Base-by-base conservation (phyloP, 1,284 basidiomycete species). In the Phenoliferia sp. region DNA sequence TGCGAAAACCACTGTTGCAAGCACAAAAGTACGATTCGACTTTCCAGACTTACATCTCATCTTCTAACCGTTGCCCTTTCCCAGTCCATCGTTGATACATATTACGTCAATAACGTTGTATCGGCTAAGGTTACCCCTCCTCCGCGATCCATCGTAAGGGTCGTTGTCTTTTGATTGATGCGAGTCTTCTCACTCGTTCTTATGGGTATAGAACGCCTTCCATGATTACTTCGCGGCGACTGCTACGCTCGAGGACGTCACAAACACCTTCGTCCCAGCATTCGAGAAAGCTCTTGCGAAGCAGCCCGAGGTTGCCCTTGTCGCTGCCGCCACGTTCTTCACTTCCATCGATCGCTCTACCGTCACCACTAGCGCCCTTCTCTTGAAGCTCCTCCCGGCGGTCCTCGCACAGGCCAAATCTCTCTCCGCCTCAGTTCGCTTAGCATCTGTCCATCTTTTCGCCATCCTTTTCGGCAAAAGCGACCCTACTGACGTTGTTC, bases 371-470 rank as follows among this genome's bases (percentile, higher is more conserved):
- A 82, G 85, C 1, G 84, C 88, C 55, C 80, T 85, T 29, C 80
- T 93, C 65, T 15, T 65, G 2, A 81, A 85, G 29, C 77, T 94
- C 5, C 80, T 92, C 16, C 82, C 85, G 0, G 84, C 88, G 54
- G 80, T 85, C 33, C 80, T 93, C 63, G 88, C 85, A 70, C 84
- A 85, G 61, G 82, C 90, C 28, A 94, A 93, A 79, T 94, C 92
- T 0, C 85, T 84, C 67, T 93, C 91, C 69, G 74, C 85, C 0
- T 73, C 81, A 31, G 87, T 88, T 2, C 86, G 92, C 33, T 69
- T 81, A 0, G 84, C 85, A 67, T 83, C 89, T 0, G 78, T 86
- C 35, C 77, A 80, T 0, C 81, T 95, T 6, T 89, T 92, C 81
- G 81, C 82, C 62, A 69, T 77, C 39, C 62, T 69, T 31, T 70